Conservation (phyloP, 2,329 filamentous ascomycete genomes). For the Arthrobotrys musiformis region DNA sequence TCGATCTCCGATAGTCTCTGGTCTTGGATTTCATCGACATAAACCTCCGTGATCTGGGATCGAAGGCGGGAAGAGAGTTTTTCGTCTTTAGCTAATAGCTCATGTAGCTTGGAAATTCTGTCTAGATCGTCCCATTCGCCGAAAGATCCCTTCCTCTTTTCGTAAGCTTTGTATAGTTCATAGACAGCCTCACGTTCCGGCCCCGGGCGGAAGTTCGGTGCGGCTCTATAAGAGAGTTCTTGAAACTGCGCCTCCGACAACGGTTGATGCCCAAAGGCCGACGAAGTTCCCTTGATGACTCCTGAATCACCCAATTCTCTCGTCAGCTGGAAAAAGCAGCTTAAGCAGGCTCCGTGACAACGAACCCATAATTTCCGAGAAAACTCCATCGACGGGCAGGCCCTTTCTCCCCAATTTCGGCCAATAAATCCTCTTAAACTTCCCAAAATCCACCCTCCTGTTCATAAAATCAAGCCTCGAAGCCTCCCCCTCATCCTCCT, state of each 20-base stretch:
- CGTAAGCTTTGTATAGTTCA: slow-evolving; percentile 17
- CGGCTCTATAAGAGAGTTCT: slow-evolving; percentile 5
- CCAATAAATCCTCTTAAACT: slow-evolving; percentile 31
- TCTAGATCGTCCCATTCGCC: slow-evolving; percentile 42
- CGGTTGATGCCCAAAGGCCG: background rate
- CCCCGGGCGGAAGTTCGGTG: slow-evolving; percentile 11
- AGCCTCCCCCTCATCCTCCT: background rate
- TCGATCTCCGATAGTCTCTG: slow-evolving; percentile 36
- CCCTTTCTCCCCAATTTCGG: slow-evolving; percentile 9
- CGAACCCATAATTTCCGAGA: slow-evolving; percentile 33
- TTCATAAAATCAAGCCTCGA: slow-evolving; percentile 1
- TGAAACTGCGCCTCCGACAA: slow-evolving; percentile 16
- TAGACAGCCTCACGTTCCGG: slow-evolving; percentile 26
- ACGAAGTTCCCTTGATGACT: slow-evolving; percentile 15
- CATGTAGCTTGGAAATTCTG: slow-evolving; percentile 8
- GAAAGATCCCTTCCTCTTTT: slow-evolving; percentile 22
- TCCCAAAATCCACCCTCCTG: slow-evolving; percentile 22
- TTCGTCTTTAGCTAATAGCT: background rate
- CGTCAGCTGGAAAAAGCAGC: too few species aligned
- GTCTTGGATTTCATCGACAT: slow-evolving; percentile 37
- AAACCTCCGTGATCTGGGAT: slow-evolving; percentile 31
- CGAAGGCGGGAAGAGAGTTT: background rate
- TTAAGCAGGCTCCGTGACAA: too few species aligned
- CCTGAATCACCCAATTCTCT: too few species aligned
- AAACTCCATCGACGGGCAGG: slow-evolving; percentile 16